A percentile compares a stretch with the other conserved stretches of the same genome.
These are phyloP conservation scores for Pichia scutulata DNA, from an alignment of 805 yeast genomes.

Conservation along the genomic window DNA sequence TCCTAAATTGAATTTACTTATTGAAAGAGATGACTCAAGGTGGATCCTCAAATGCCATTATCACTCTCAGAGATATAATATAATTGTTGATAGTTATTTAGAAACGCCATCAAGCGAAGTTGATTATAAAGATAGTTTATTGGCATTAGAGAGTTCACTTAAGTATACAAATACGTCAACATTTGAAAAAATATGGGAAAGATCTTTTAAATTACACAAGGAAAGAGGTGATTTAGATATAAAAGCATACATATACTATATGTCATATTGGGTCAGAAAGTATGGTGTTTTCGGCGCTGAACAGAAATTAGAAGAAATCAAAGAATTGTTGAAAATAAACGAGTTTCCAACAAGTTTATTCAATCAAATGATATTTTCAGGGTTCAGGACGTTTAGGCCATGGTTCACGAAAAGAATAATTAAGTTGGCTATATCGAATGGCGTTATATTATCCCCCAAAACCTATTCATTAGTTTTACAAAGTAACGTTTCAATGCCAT, in stretches of 20 bases:
- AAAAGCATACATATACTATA: conserved; percentile 15
- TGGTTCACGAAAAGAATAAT: conserved; percentile 16
- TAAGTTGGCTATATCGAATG: conserved; percentile 13
- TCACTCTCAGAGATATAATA: conserved; percentile 17
- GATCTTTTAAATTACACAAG: conserved; percentile 7
- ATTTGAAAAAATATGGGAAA: conserved; percentile 20
- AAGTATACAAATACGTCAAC: conserved; percentile 10
- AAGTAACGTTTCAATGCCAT: conserved; percentile 14
- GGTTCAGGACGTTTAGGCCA: conserved; percentile 14
- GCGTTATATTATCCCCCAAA: conserved; percentile 14
- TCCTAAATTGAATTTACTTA: conserved; percentile 18
- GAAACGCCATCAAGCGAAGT: conserved; percentile 4
- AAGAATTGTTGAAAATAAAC: conserved; percentile 4
- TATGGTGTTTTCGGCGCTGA: conserved; percentile 13
- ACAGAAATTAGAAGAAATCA: conserved; percentile 13
- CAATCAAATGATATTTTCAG: conserved; percentile 23
- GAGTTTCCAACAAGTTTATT: conserved; percentile 17
- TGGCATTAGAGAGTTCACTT: conserved; percentile 21
- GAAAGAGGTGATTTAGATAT: conserved; percentile 8
- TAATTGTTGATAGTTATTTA: conserved; percentile 17
- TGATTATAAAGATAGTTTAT: conserved; percentile 11
- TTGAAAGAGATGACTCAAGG: conserved; percentile 13
- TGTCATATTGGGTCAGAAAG: conserved; percentile 18
- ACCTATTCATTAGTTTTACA: conserved; percentile 25
- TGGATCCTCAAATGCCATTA: conserved; percentile 23